A percentile compares a stretch with the other conserved stretches of the same genome.
Conservation (phyloP, 2,329 filamentous ascomycete genomes). For the Aspergillus eucalypticola region DNA sequence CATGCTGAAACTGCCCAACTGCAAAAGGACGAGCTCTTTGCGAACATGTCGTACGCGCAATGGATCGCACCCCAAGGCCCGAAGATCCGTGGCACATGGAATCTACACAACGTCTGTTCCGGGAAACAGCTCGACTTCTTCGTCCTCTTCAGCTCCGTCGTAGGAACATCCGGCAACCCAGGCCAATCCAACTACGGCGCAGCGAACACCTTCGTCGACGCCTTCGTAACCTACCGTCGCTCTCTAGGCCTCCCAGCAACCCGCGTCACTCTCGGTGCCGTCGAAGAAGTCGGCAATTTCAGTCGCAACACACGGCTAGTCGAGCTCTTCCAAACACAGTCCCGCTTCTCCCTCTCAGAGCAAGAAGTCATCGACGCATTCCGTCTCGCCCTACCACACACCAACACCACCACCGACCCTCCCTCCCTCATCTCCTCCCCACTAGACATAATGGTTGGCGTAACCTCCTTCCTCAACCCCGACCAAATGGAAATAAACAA, state of each 20-base stretch:
- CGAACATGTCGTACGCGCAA: constrained; percentile 13
- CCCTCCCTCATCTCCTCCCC: not conserved
- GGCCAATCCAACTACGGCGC: constrained; percentile 45
- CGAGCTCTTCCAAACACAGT: constrained; percentile 1
- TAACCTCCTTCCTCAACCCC: not conserved
- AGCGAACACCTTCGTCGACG: constrained; percentile 41
- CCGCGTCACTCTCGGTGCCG: constrained; percentile 24
- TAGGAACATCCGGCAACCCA: constrained; percentile 36
- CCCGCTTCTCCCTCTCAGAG: constrained; percentile 1
- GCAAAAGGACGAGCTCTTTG: constrained; percentile 17
- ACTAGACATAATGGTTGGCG: not conserved
- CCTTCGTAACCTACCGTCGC: constrained; percentile 25
- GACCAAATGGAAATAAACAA: not conserved
- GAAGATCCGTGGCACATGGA: constrained; percentile 19
- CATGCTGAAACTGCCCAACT: not conserved
- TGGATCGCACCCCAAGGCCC: constrained; percentile 8
- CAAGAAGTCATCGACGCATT: constrained; percentile 10
- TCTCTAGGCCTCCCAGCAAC: constrained; percentile 19
- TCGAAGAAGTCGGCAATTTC: constrained; percentile 27
- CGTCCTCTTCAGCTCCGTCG: constrained; percentile 23
- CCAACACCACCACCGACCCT: not conserved
- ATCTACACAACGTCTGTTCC: constrained; percentile 15
- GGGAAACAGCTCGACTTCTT: constrained; percentile 22
- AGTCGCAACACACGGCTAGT: constrained; percentile 8
- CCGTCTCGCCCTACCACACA: not conserved